A percentile compares a stretch with the other conserved stretches of the same genome.
Evolutionary conservation across 1,284 basidiomycete genomes (phyloP).

Genomic region (Sporisorium reilianum): DNA sequence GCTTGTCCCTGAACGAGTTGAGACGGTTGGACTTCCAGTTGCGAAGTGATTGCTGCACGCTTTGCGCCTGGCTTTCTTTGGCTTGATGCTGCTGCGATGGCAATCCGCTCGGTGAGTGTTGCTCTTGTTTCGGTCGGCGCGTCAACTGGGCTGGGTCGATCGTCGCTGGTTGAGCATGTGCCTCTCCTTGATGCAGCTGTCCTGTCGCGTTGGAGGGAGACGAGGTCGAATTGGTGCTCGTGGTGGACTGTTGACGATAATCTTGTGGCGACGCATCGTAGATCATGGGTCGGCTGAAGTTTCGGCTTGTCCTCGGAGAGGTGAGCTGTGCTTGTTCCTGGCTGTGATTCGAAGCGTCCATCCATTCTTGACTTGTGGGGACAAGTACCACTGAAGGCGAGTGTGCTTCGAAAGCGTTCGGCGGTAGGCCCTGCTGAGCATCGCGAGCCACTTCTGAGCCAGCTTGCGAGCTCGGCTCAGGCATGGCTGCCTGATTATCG

Average conservation of each 20-base stretch:
- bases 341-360: not conserved
- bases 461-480: not conserved
- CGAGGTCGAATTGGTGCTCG: not conserved
- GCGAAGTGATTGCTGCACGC: slow-evolving; percentile 13
- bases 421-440: not conserved
- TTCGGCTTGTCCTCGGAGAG: slow-evolving; percentile 1
- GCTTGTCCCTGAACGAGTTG: slow-evolving; percentile 19
- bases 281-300: slow-evolving; percentile 4
- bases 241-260: not conserved
- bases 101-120: not conserved
- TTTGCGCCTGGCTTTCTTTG: not conserved
- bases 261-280: not conserved
- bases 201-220: not conserved
- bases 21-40: slow-evolving; percentile 24
- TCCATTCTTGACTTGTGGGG: not conserved
- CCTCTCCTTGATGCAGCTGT: not conserved
- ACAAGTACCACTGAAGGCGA: not conserved
- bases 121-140: not conserved
- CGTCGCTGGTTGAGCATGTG: not conserved
- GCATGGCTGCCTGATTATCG: no score
- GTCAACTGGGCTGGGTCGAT: not conserved
- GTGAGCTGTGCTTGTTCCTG: not conserved
- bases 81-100: not conserved
- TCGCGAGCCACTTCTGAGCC: not conserved
- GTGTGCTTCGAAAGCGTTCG: not conserved